These are phyloP conservation scores for Picea glauca DNA, from an alignment of 75 land plant genomes.

Conservation along the genomic window DNA sequence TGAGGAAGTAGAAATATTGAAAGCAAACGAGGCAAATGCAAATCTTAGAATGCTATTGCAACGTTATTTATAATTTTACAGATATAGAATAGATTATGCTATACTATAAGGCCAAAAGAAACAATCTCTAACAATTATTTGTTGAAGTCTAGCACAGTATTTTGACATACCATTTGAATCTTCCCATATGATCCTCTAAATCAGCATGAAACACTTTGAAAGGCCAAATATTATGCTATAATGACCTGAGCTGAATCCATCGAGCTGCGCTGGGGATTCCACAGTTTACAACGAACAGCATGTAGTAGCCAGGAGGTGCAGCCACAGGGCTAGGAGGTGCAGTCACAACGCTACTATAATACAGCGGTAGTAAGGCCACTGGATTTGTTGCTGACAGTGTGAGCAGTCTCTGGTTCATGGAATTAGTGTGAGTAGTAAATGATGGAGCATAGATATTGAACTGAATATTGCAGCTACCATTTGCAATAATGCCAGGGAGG, in stretches of 20 bases:
- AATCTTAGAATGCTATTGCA: too few relatives aligned
- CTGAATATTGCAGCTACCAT: neutral
- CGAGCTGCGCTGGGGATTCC: slow-evolving; percentile 27
- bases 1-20: too few relatives aligned
- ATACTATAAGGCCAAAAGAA: too few relatives aligned
- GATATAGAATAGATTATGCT: too few relatives aligned
- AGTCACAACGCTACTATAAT: slow-evolving; percentile 15
- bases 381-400: slow-evolving; percentile 13
- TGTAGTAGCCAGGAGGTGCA: slow-evolving; percentile 27
- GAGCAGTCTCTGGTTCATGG: slow-evolving; percentile 67
- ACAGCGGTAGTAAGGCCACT: neutral
- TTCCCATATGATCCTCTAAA: too few relatives aligned
- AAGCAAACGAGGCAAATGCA: too few relatives aligned
- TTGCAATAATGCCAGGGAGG: neutral
- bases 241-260: slow-evolving; percentile 19
- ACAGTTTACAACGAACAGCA: slow-evolving; percentile 24
- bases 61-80: too few relatives aligned
- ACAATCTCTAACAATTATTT: neutral
- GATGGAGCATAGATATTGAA: slow-evolving; percentile 42
- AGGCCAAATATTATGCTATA: neutral
- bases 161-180: too few relatives aligned
- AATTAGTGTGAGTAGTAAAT: slow-evolving; percentile 53
- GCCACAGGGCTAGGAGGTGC: slow-evolving; percentile 24
- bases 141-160: too few relatives aligned
- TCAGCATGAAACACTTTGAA: too few relatives aligned